phyloP scores from a whole-genome alignment of 495 filamentous ascomycete genomes.

The Jackrogersella minutella region DNA sequence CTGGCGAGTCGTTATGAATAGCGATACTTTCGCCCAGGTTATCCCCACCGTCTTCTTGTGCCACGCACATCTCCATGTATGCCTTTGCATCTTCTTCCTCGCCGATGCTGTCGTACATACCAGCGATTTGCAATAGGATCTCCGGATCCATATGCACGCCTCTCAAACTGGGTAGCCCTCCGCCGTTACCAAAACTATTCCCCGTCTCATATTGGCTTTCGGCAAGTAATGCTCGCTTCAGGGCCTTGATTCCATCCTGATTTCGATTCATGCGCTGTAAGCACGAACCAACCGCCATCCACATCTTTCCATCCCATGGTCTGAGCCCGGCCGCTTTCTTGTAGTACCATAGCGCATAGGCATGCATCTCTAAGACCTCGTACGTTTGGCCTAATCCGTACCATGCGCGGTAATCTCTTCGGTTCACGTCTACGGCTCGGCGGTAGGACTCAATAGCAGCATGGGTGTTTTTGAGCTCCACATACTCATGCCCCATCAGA shows the following conservation, averaged over 20 bases:
- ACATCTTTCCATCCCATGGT: conserved; percentile 97
- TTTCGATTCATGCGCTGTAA: conserved; percentile 85
- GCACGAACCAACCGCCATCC: conserved; percentile 93
- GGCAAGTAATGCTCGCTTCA: conserved; percentile 88
- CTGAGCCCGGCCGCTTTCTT: conserved; percentile 90
- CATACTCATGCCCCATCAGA: conserved; percentile 98
- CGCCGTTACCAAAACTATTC: conserved; percentile 55
- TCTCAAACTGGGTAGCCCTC: conserved; percentile 42
- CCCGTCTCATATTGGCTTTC: conserved; percentile 77
- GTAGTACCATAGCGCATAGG: conserved; percentile 96
- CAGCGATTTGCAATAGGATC: conserved; percentile 86
- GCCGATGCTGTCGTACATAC: conserved; percentile 81
- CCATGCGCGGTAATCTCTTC: conserved; percentile 97
- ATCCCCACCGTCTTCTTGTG: conserved; percentile 77
- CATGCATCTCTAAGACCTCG: conserved; percentile 96
- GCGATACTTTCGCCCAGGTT: conserved; percentile 59
- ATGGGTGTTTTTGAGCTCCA: conserved; percentile 99
- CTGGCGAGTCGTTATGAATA: conserved; percentile 56
- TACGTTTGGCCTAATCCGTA: conserved; percentile 98
- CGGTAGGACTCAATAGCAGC: conserved; percentile 97
- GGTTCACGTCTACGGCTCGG: conserved; percentile 94
- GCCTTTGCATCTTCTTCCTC: conserved; percentile 80
- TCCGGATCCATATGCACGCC: conserved; percentile 82
- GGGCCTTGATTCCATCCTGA: conserved; percentile 87
- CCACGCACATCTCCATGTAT: conserved; percentile 94